Base-by-base conservation (phyloP, 208 protist genomes). In the Trypanosoma avium region DNA sequence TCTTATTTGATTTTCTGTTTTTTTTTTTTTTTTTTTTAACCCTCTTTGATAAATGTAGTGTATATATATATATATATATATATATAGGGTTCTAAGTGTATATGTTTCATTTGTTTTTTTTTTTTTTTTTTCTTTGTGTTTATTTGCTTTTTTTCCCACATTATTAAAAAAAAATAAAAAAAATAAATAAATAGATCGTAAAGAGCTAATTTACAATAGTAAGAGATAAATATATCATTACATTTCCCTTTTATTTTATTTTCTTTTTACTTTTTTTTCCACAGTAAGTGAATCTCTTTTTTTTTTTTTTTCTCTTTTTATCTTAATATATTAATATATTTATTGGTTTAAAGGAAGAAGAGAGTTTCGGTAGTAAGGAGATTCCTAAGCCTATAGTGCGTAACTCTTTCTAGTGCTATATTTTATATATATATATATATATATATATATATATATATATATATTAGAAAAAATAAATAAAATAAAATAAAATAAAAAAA, bases 21-120 rank as follows among this genome's bases (percentile, higher is more conserved):
- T 45, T 49, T 54, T 2, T 52, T 55, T 55, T 45, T 53, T 27
- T 68, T n/a, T 61, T 33, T 27, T 4, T 67, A n/a, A n/a, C n/a
- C n/a, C n/a, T n/a, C n/a, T n/a, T n/a, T n/a, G n/a, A n/a, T n/a
- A n/a, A n/a, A n/a, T n/a, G n/a, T n/a, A n/a, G n/a, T n/a, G n/a
- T n/a, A n/a, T n/a, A n/a, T n/a, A n/a, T n/a, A n/a, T n/a, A n/a
- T n/a, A n/a, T n/a, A n/a, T n/a, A n/a, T n/a, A n/a, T n/a, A n/a
- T n/a, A n/a, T n/a, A n/a, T n/a, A n/a, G n/a, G n/a, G n/a, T n/a
- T n/a, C n/a, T n/a, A n/a, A n/a, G n/a, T n/a, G n/a, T n/a, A n/a
- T n/a, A n/a, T n/a, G n/a, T n/a, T n/a, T n/a, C n/a, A 1, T 24
- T 67, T 24, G 43, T 15, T 26, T 38, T 48, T 42, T 63, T 24